These are phyloP conservation scores for Plasmodium vinckei DNA, from an alignment of 169 alveolate genomes.

Conservation along the genomic window DNA sequence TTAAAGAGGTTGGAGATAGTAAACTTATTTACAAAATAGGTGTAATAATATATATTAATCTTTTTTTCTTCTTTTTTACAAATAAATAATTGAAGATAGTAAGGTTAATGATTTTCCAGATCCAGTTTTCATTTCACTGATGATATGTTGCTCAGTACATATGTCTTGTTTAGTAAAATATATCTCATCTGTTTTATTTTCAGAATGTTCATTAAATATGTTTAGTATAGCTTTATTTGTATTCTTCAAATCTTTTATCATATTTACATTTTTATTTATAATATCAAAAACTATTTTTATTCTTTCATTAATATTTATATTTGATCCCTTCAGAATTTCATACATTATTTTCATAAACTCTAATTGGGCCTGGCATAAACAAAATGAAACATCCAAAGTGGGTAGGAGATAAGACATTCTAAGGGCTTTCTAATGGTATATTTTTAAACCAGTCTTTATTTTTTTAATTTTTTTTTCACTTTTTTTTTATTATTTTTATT, in stretches of 20 bases:
- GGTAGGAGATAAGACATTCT: not conserved
- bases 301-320: constrained; percentile 15
- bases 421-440: not conserved
- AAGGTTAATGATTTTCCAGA: constrained; percentile 55
- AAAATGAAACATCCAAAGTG: not conserved
- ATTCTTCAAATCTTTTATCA: not conserved
- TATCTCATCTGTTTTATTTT: not conserved
- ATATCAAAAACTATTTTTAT: constrained; percentile 12
- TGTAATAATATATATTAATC: not conserved
- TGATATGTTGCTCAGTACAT: constrained; percentile 16
- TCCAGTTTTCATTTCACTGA: constrained; percentile 69
- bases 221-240: not conserved
- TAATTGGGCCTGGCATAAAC: constrained; percentile 29
- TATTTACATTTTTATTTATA: constrained; percentile 12
- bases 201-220: not conserved
- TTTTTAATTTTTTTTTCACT: not conserved
- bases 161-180: not conserved
- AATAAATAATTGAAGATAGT: constrained; percentile 31
- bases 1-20: not conserved
- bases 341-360: constrained; percentile 38
- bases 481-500: not conserved
- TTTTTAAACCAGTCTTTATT: not conserved
- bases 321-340: constrained; percentile 23
- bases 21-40: not conserved
- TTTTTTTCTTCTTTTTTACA: not conserved